These are phyloP conservation scores for Polyrhizophydium stewartii DNA, from an alignment of 371 early-diverging fungal genomes.

Conservation along the genomic window DNA sequence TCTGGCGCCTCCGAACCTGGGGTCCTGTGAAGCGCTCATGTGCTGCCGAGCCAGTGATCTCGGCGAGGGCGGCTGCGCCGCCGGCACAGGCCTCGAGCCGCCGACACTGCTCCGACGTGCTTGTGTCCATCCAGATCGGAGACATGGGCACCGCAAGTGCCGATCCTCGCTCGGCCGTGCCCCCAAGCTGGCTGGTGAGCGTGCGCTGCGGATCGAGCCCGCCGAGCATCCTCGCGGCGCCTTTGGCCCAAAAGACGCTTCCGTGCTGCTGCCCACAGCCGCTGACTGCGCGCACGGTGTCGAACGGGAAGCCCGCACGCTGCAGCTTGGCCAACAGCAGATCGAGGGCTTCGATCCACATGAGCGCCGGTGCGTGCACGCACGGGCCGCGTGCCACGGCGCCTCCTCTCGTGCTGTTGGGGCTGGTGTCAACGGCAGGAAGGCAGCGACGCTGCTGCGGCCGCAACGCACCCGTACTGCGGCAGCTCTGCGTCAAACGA, in stretches of 20 bases:
- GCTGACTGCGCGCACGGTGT: slow-evolving; percentile 5
- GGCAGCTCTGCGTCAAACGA: slow-evolving; percentile 58
- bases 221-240: slow-evolving; percentile 39
- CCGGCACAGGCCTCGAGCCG: slow-evolving; percentile 58
- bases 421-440: slow-evolving; percentile 10
- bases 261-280: slow-evolving; percentile 63
- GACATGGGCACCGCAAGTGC: slow-evolving; percentile 57
- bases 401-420: slow-evolving; percentile 13
- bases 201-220: slow-evolving; percentile 27
- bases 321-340: slow-evolving; percentile 41
- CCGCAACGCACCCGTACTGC: too few relatives aligned
- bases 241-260: slow-evolving; percentile 68
- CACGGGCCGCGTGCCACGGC: slow-evolving; percentile 1
- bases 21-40: slow-evolving; percentile 80
- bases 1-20: slow-evolving; percentile 43
- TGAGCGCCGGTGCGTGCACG: slow-evolving; percentile 54
- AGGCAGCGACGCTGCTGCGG: too few relatives aligned
- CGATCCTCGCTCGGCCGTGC: too few relatives aligned
- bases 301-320: slow-evolving; percentile 6
- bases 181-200: slow-evolving; percentile 48
- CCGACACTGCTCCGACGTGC: slow-evolving; percentile 63
- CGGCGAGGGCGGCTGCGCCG: slow-evolving; percentile 53
- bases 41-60: slow-evolving; percentile 67
- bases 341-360: slow-evolving; percentile 80
- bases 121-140: slow-evolving; percentile 80